Evolutionary conservation across 1,284 basidiomycete species (phyloP), one percentile per base, ranked within the genome.

Genomic region (Microbotryum violaceum): DNA sequence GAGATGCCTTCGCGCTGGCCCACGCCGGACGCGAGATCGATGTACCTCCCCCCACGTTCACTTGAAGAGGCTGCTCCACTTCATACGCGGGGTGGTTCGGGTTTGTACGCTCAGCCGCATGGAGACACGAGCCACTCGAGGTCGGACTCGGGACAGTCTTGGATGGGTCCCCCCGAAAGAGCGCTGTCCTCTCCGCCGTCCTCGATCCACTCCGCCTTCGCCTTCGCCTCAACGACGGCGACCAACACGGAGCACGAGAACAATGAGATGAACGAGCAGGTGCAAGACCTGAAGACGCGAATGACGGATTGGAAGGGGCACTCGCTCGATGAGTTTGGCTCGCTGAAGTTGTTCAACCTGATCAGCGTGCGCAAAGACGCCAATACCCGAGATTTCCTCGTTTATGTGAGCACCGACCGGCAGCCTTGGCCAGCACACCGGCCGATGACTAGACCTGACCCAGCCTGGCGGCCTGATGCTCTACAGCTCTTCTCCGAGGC

Each of bases 401-500:
- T 69, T 49, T 67, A 64, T 44, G 61, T 64, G 9, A 37, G 56
- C 42, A 44, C 20, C 3, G 2, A 31, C 31, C 31, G 9, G 16
- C 7, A 18, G 56, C 42, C 20, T n/a, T 57, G 21, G 10, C 14
- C 48, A 23, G 27, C 20, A 27, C 48, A 18, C 16, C 48, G 21
- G 12, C 6, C 21, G 12, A n/a, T 20, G 48, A 21, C 16, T 21
- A 49, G 12, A 23, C 48, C 21, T 49, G 48, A 18, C n/a, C 37
- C 29, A 25, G 2, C 51, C 47, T 62, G 51, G 58, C 20, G 29
- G 14, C 12, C 37, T 44, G 2, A 93, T 94, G 89, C 87, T 73
- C 89, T 97, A 61, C 97, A 97, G 76, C 83, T 98, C 48, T 97
- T 97, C 82, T 86, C 87, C 71, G 90, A 97, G 73, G 94, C 94